A percentile compares a stretch with the other conserved stretches of the same genome.
Evolutionary conservation across 768 basidiomycete species (phyloP).

Genomic region (Mycena galericulata): DNA sequence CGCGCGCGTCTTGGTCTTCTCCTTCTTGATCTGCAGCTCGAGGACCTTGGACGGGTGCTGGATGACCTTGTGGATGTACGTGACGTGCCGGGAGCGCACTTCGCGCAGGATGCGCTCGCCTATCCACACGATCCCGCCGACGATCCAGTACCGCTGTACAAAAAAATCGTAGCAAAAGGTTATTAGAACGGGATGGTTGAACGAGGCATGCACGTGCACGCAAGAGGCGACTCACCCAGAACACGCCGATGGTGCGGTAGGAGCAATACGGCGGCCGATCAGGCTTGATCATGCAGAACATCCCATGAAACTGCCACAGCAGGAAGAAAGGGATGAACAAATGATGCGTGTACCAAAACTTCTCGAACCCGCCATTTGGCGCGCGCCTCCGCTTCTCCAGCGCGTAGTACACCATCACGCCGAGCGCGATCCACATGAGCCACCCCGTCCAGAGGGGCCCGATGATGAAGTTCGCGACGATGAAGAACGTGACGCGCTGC

Average conservation of each 20-base stretch:
- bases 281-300: slow-evolving; percentile 97
- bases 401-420: slow-evolving; percentile 87
- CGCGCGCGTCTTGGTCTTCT: slow-evolving; percentile 63
- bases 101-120: slow-evolving; percentile 92
- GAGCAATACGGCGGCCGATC: slow-evolving; percentile 92
- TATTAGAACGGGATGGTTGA: too few relatives aligned
- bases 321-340: slow-evolving; percentile 95
- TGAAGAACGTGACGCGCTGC: slow-evolving; percentile 75
- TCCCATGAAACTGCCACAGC: slow-evolving; percentile 94
- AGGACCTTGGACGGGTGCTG: slow-evolving; percentile 95
- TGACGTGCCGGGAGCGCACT: slow-evolving; percentile 89
- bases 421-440: slow-evolving; percentile 84
- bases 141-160: slow-evolving; percentile 91
- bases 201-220: too few relatives aligned
- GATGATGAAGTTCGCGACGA: slow-evolving; percentile 82
- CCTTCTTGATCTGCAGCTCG: slow-evolving; percentile 69
- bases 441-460: slow-evolving; percentile 64
- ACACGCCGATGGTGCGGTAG: slow-evolving; percentile 87
- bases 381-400: slow-evolving; percentile 83
- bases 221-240: too few relatives aligned
- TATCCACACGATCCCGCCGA: slow-evolving; percentile 89
- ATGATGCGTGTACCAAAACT: slow-evolving; percentile 92
- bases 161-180: too few relatives aligned
- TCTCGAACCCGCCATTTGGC: slow-evolving; percentile 72
- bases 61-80: slow-evolving; percentile 94